These are phyloP conservation scores for Nicotiana noctiflora DNA, from an alignment of 257 asterid genomes.

Conservation along the genomic window DNA sequence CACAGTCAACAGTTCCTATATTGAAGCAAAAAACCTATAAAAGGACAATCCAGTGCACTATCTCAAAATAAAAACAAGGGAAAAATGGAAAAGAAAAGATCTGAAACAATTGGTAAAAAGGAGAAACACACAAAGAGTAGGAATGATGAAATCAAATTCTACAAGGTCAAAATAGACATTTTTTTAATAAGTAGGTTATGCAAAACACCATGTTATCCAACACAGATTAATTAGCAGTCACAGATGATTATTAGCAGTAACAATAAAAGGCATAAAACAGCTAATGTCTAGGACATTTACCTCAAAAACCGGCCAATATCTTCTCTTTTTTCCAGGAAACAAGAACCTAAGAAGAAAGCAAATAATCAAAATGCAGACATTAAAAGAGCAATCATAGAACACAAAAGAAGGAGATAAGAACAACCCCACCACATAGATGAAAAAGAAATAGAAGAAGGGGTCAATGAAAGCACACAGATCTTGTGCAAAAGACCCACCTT, in stretches of 20 bases:
- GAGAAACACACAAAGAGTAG: background rate
- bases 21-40: background rate
- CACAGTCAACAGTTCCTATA: background rate
- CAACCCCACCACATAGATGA: conserved; percentile 31
- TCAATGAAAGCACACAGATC: conserved; percentile 62
- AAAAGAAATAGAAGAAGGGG: conserved; percentile 34
- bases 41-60: background rate
- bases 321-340: conserved; percentile 12
- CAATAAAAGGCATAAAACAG: conserved; percentile 11
- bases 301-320: conserved; percentile 17
- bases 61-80: conserved; percentile 4
- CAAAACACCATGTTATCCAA: background rate
- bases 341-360: conserved; percentile 6
- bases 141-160: background rate
- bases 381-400: conserved; percentile 27
- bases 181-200: background rate
- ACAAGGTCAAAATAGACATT: background rate
- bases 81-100: background rate
- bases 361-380: conserved; percentile 35
- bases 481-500: conserved; percentile 53
- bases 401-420: conserved; percentile 41
- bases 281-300: conserved; percentile 9
- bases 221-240: background rate
- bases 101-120: conserved; percentile 5
- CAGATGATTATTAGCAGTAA: conserved; percentile 5